These are phyloP conservation scores for Yamadazyma diddensiae DNA, from an alignment of 1,139 yeast genomes.

Conservation along the genomic window DNA sequence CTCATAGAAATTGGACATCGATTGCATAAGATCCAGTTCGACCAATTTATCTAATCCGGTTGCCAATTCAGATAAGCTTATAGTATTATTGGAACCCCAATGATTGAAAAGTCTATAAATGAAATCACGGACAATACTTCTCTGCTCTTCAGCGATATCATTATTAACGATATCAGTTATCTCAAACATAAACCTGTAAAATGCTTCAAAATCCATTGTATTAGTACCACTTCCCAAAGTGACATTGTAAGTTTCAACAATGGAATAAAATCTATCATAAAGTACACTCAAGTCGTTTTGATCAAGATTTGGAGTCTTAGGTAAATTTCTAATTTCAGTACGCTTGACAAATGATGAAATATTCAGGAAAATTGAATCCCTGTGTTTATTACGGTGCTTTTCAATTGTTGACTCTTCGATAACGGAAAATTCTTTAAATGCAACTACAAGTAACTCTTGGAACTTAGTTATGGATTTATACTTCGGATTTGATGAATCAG, in stretches of 20 bases:
- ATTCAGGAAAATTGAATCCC: slow-evolving; percentile 76
- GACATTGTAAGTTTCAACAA: slow-evolving; percentile 64
- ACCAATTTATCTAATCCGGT: slow-evolving; percentile 68
- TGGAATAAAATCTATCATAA: slow-evolving; percentile 82
- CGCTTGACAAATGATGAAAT: slow-evolving; percentile 89
- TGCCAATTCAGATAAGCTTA: slow-evolving; percentile 68
- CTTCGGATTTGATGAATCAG: slow-evolving; percentile 63
- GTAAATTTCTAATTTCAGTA: slow-evolving; percentile 83
- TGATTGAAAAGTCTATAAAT: slow-evolving; percentile 60
- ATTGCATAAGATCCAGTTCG: slow-evolving; percentile 73
- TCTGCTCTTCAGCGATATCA: slow-evolving; percentile 23
- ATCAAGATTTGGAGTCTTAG: slow-evolving; percentile 62
- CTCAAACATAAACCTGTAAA: slow-evolving; percentile 71
- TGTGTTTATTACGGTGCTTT: slow-evolving; percentile 66
- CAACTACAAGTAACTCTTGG: slow-evolving; percentile 86
- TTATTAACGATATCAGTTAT: slow-evolving; percentile 74
- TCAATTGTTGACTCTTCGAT: slow-evolving; percentile 73
- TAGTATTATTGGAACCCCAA: slow-evolving; percentile 60
- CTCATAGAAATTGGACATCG: slow-evolving; percentile 75
- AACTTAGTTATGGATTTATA: slow-evolving; percentile 73
- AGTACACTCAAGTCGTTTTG: slow-evolving; percentile 61
- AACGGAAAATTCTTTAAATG: slow-evolving; percentile 84
- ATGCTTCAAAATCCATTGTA: slow-evolving; percentile 69
- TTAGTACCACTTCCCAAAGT: slow-evolving; percentile 71
- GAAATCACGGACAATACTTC: slow-evolving; percentile 32